Evolutionary conservation across 202 grass and related monocot genomes (phyloP), one percentile per base, ranked within the genome.

Genomic region (Eragrostis tef): DNA sequence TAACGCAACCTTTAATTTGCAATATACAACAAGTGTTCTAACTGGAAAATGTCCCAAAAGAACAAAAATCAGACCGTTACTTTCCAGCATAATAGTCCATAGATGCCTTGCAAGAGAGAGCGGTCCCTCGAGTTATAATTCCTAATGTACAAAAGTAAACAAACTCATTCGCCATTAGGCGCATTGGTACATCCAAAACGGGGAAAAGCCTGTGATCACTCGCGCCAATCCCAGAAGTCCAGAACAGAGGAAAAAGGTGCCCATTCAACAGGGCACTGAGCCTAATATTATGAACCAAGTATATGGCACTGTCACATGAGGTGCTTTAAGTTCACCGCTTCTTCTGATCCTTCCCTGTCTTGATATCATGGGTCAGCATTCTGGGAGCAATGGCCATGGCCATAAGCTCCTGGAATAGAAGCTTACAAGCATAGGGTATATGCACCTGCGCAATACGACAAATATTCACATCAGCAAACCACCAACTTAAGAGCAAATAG

Each of bases 351-450:
- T 92, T 90, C 21, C 73, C 73, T 64, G 73, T 72, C 67, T 85
- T 89, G 64, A 85, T 62, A 73, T 98, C 93, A 66, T 93, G 87
- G 22, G 87, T 93, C 21, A 92, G 85, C 90, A 99, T 95, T 84
- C 96, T 99, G 3, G 89, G 90, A 52, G 93, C 90, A 73, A 99
- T 99, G 25, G 93, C 85, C 96, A 93, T 96, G 15, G 93, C 85
- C 96, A 96, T 93, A 29, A 96, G 89, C 78, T 99, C 96, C 78
- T 99, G 93, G 77, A 99, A 99, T 49, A 99, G 83, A 54, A 99
- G 85, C 71, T 99, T 99, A 71, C 93, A 99, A 20, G 96, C 93
- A 75, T 96, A 99, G 1, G 89, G 93, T 79, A 99, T 99, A 67
- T 93, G 93, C 12, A 96, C 93, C 90, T 99, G 70, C 20, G 34